These are phyloP conservation scores for Exserohilum turcica DNA, from an alignment of 2,329 filamentous ascomycete species.

Conservation along the genomic window DNA sequence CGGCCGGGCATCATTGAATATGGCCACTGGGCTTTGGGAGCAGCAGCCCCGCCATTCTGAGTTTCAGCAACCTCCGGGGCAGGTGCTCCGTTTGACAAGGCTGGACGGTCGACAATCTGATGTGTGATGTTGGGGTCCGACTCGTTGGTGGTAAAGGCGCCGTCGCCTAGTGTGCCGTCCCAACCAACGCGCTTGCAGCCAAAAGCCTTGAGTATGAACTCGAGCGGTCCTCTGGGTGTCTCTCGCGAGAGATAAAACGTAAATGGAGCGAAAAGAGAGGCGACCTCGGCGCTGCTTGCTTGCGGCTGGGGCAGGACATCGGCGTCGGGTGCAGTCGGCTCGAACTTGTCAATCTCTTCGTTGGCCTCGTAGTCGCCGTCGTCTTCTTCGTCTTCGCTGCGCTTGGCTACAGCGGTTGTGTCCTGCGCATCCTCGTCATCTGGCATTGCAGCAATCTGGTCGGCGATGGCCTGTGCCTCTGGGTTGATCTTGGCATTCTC, in stretches of 20 bases:
- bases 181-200: constrained; percentile 96
- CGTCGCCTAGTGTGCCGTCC: constrained; percentile 88
- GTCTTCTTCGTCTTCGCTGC: constrained; percentile 36
- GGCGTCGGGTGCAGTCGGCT: constrained; percentile 79
- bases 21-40: constrained; percentile 53
- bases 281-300: constrained; percentile 67
- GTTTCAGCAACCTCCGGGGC: constrained; percentile 50
- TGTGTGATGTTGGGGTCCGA: constrained; percentile 89
- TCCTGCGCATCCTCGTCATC: constrained; percentile 50
- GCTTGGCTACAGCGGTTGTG: constrained; percentile 15
- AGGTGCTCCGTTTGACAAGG: constrained; percentile 58
- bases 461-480: constrained; percentile 56
- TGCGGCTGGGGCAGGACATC: constrained; percentile 84
- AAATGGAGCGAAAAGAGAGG: constrained; percentile 81
- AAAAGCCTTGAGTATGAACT: constrained; percentile 91
- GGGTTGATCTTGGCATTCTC: constrained; percentile 41
- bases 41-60: constrained; percentile 60
- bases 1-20: constrained; percentile 86
- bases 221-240: constrained; percentile 84
- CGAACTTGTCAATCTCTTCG: constrained; percentile 83
- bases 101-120: constrained; percentile 90
- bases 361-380: constrained; percentile 38
- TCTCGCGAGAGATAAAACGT: constrained; percentile 94
- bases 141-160: constrained; percentile 90
- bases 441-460: constrained; percentile 49